Base-by-base conservation (phyloP, 805 yeast species). In the Yarrowia divulgata region DNA sequence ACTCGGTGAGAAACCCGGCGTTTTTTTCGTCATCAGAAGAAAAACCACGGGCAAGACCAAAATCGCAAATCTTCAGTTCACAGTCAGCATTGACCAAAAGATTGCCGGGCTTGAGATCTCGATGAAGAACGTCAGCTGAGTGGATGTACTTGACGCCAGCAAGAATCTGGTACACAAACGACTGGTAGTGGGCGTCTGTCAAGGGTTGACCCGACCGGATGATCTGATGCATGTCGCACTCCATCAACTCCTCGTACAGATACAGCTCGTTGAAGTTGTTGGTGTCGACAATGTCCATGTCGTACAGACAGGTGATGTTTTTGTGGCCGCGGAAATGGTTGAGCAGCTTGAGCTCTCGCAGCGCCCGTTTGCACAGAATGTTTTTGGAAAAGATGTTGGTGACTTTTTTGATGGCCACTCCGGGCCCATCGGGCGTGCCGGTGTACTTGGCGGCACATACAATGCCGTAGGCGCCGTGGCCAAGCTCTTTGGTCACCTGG, bases 401-500 rank as follows among this genome's bases (percentile, higher is more conserved):
- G 74, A 95, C 94, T 77, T 95, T 95, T 79, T 95, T 95, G 75
- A 95, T 93, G 32, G 99, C 99, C 39, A 95, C 97, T 13, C 88
- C 85, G 8, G 93, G 93, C 57, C 90, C 94, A 66, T 88, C 91
- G 6, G 85, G 85, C 0, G 86, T 82, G 68, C 87, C 90, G 4
- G 87, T 84, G 77, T 93, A 93, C 73, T 88, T 86, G 18, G 99
- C 99, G 0, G 97, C 90, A 76, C 98, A 94, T 7, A 95, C 99
- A 4, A 94, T 89, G 50, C 99, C 99, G 76, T 95, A 95, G 0
- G 99, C 98, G 13, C 99, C 99, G 74, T 95, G 98, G 6, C 99
- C 99, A 48, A 95, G 85, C 74, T 95, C 98, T 75, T 93, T 91
- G 70, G 92, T 91, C 73, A 95, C 85, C 76, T 92, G 91, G 77